Conservation (phyloP, 2,329 filamentous ascomycete species). For the Pseudogymnoascus sp. region DNA sequence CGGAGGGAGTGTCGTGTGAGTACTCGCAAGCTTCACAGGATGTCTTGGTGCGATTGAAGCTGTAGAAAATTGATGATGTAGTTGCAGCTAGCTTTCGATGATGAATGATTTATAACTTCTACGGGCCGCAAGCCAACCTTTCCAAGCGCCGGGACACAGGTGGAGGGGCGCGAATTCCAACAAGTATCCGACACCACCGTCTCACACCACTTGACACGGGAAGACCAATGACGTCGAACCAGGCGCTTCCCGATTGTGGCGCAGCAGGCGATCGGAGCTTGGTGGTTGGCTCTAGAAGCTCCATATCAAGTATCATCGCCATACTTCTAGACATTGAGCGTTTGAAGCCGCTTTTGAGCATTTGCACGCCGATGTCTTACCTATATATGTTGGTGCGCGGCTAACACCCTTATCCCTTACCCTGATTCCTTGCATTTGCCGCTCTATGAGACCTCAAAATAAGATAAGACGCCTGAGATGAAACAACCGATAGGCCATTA, state of each 20-base stretch:
- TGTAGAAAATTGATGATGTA: background rate
- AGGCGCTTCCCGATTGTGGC: conserved; percentile 5
- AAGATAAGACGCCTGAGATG: background rate
- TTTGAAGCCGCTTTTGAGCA: background rate
- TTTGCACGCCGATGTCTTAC: background rate
- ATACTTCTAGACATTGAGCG: background rate
- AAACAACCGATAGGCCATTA: background rate
- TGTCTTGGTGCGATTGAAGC: background rate
- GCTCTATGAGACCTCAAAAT: background rate
- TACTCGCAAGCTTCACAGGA: conserved; percentile 5
- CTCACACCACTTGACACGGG: conserved; percentile 5
- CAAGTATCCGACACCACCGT: background rate
- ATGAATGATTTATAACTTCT: background rate
- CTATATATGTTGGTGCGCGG: background rate
- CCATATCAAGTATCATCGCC: conserved; percentile 2
- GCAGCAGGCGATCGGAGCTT: conserved; percentile 8
- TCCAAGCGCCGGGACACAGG: background rate
- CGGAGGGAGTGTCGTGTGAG: background rate
- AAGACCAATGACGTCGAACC: conserved; percentile 5
- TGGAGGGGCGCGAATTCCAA: conserved; percentile 1
- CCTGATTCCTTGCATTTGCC: background rate
- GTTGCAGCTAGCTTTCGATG: background rate
- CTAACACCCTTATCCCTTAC: conserved; percentile 1
- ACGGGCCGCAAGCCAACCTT: background rate
- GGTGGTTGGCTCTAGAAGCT: background rate